Evolutionary conservation across 139 green algal species (phyloP), one percentile per base, ranked within the genome.

Genomic region (Micractinium sp.): DNA sequence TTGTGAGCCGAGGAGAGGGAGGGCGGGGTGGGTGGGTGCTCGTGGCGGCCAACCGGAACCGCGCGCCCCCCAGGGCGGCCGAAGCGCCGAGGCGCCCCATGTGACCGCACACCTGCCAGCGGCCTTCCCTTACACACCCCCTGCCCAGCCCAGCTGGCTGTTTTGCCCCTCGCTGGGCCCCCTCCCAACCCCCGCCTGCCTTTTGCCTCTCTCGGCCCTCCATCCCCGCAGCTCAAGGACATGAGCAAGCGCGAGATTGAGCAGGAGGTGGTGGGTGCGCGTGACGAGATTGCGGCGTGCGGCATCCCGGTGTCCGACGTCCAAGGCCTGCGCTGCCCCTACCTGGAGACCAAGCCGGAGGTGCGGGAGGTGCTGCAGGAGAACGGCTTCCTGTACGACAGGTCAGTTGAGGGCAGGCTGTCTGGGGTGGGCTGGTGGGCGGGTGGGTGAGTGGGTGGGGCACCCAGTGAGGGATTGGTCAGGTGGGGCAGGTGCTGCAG

Each of bases 311-410:
- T 39, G 0, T 33, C 36, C 2, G 81, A 91, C 69, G 36, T 91
- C 22, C 47, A 86, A 2, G 63, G 63, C 20, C 63, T 71, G 63
- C 63, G 63, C 63, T 71, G 63, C 63, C 63, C 63, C 63, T 71
- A 71, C 63, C 63, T 71, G 63, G 78, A 84, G 47, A 84, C 78
- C 29, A 63, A 84, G 27, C 31, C 29, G 19, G 56, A 67, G 41
- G 56, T 63, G 29, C 47, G 41, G 20, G 56, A 84, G 78, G 78
- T 63, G 41, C 78, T 84, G 29, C 29, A 56, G 31, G 25, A 88
- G 73, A 71, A 82, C 31, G 73, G 73, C 29, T 88, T 88, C 69
- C 67, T 81, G 39, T 88, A 88, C 33, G 84, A 88, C 69, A 74
- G 73, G 73, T 78, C 22, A 39, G 25, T 5, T 12, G 4, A 3